These are phyloP conservation scores for Laburnicola sp. DNA, from an alignment of 2,329 filamentous ascomycete species.

Conservation along the genomic window DNA sequence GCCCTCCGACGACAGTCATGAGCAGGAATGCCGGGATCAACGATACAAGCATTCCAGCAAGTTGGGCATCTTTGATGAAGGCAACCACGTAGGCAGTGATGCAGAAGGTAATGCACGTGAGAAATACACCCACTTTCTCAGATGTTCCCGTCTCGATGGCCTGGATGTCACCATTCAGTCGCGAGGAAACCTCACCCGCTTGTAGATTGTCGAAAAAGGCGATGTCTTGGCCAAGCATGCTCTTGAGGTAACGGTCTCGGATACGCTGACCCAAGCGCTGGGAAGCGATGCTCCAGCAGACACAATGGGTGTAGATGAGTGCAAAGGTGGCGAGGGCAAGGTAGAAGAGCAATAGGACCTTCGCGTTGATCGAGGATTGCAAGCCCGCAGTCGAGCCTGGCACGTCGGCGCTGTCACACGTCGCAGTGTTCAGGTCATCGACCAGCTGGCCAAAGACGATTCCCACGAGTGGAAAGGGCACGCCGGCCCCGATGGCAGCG, in stretches of 20 bases:
- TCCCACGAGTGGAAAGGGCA: slow-evolving; percentile 65
- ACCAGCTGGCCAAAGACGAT: slow-evolving; percentile 67
- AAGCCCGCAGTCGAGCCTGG: slow-evolving; percentile 20
- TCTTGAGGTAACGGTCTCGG: slow-evolving; percentile 62
- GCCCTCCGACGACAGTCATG: slow-evolving; percentile 60
- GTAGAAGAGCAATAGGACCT: slow-evolving; percentile 64
- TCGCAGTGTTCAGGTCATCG: slow-evolving; percentile 62
- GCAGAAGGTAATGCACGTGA: slow-evolving; percentile 67
- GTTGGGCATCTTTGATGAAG: slow-evolving; percentile 64
- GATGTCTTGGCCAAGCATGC: slow-evolving; percentile 63
- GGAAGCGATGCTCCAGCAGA: slow-evolving; percentile 66
- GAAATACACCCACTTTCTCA: slow-evolving; percentile 69
- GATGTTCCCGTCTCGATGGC: slow-evolving; percentile 69
- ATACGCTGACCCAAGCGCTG: slow-evolving; percentile 66
- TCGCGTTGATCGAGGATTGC: slow-evolving; percentile 56
- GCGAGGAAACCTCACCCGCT: slow-evolving; percentile 64
- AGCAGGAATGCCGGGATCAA: slow-evolving; percentile 65
- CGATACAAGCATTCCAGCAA: slow-evolving; percentile 67
- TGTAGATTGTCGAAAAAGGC: slow-evolving; percentile 66
- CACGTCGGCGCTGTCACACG: slow-evolving; percentile 48
- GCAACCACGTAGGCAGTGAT: slow-evolving; percentile 68
- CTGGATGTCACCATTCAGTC: slow-evolving; percentile 67
- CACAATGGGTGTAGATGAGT: slow-evolving; percentile 65
- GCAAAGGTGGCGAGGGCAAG: slow-evolving; percentile 66
- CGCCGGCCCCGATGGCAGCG: slow-evolving; percentile 60